phyloP scores from a whole-genome alignment of 1,139 yeast species.

The Pichia sp. region DNA sequence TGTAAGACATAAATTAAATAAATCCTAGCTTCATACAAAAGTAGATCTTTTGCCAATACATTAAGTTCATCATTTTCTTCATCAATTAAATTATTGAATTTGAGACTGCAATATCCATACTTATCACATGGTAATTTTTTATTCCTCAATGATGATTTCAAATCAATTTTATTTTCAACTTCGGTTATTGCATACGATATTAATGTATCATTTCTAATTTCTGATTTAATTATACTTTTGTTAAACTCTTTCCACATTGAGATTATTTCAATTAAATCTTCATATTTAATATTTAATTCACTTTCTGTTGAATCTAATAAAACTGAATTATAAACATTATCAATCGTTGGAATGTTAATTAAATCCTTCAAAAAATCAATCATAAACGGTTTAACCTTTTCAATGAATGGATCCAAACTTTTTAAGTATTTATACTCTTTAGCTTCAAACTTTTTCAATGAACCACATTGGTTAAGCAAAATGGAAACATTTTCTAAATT shows the following conservation, averaged over 20 bases:
- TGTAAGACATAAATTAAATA: slow-evolving; percentile 73
- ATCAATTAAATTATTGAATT: slow-evolving; percentile 10
- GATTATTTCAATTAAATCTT: slow-evolving; percentile 59
- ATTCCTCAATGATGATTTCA: slow-evolving; percentile 1
- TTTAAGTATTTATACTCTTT: slow-evolving; percentile 61
- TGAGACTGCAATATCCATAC: slow-evolving; percentile 12
- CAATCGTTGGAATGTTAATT: slow-evolving; percentile 53
- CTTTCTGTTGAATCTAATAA: slow-evolving; percentile 20
- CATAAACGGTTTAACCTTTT: slow-evolving; percentile 42
- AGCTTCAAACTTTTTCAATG: slow-evolving; percentile 55
- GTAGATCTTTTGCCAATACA: slow-evolving; percentile 36
- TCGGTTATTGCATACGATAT: slow-evolving; percentile 37
- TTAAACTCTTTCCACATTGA: slow-evolving; percentile 50
- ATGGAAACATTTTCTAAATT: slow-evolving; percentile 56
- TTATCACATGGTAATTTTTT: slow-evolving; percentile 15
- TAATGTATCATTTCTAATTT: slow-evolving; percentile 42
- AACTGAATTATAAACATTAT: slow-evolving; percentile 61
- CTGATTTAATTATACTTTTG: slow-evolving; percentile 36
- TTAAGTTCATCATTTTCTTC: slow-evolving; percentile 29
- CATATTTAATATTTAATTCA: slow-evolving; percentile 48
- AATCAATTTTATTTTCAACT: slow-evolving; percentile 16
- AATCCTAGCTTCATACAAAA: slow-evolving; percentile 76
- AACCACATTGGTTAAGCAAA: slow-evolving; percentile 58
- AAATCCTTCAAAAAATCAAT: slow-evolving; percentile 40
- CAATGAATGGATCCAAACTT: slow-evolving; percentile 71